phyloP scores from a whole-genome alignment of 768 basidiomycete genomes.

The Suillus subalutaceus region DNA sequence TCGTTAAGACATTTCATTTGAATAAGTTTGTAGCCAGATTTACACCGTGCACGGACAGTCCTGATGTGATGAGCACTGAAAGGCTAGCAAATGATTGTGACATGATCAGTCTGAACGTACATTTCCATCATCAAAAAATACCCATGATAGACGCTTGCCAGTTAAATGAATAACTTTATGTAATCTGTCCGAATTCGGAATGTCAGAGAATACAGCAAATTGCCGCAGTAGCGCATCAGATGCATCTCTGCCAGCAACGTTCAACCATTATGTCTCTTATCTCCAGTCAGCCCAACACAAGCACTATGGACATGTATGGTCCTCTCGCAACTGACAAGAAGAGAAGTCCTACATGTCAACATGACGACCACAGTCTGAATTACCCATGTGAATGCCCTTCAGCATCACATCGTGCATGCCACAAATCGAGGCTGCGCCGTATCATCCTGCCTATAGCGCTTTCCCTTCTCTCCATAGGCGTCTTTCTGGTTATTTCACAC shows the following conservation, averaged over 20 bases:
- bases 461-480: slow-evolving; percentile 33
- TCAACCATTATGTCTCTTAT: slow-evolving; percentile 26
- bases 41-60: not conserved
- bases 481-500: slow-evolving; percentile 32
- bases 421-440: slow-evolving; percentile 33
- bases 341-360: slow-evolving; percentile 24
- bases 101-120: not conserved
- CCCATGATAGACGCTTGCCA: not conserved
- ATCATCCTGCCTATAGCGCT: slow-evolving; percentile 40
- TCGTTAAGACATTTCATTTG: not conserved
- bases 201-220: not conserved
- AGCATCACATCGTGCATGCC: slow-evolving; percentile 34
- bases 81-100: not conserved
- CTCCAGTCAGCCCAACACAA: slow-evolving; percentile 30
- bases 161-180: no score
- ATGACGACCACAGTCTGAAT: slow-evolving; percentile 20
- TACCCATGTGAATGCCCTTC: slow-evolving; percentile 24
- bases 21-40: not conserved
- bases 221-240: not conserved
- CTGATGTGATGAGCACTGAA: not conserved
- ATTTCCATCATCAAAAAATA: no score
- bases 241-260: not conserved
- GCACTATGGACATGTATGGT: slow-evolving; percentile 24
- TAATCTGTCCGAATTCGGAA: not conserved
- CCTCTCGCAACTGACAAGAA: slow-evolving; percentile 17